Evolutionary conservation across 129 eudicot genomes (phyloP).

Genomic region (Lactuca sativa): DNA sequence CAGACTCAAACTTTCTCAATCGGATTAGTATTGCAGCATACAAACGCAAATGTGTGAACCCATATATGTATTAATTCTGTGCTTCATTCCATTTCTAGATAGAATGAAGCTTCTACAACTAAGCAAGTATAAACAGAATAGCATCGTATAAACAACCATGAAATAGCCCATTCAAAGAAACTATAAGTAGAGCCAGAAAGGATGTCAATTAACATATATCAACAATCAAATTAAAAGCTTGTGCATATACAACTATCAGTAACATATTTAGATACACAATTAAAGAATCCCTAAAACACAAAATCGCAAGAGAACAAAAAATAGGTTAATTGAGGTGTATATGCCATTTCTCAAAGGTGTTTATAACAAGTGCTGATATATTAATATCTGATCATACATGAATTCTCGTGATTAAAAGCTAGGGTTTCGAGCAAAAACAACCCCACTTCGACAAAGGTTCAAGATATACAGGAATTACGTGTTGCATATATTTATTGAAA

Average conservation of each 20-base stretch:
- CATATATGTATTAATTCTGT: not conserved
- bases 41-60: not conserved
- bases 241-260: not conserved
- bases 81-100: not conserved
- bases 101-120: not conserved
- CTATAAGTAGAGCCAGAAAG: not conserved
- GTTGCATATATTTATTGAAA: constrained; percentile 13
- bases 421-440: constrained; percentile 24
- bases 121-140: not conserved
- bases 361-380: not conserved
- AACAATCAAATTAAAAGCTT: not conserved
- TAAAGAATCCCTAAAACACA: not conserved
- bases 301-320: constrained; percentile 1
- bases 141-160: not conserved
- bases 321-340: not conserved
- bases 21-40: too few species aligned
- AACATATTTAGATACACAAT: constrained; percentile 10
- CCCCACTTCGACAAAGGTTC: not conserved
- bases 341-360: constrained; percentile 5
- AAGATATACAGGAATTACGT: not conserved
- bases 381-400: not conserved
- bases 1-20: too few species aligned
- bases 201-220: not conserved
- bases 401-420: not conserved
- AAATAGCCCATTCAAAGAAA: not conserved